A percentile compares a stretch with the other conserved stretches of the same genome.
Conservation (phyloP, 306 rosid genomes). For the Phaseolus lunatus region DNA sequence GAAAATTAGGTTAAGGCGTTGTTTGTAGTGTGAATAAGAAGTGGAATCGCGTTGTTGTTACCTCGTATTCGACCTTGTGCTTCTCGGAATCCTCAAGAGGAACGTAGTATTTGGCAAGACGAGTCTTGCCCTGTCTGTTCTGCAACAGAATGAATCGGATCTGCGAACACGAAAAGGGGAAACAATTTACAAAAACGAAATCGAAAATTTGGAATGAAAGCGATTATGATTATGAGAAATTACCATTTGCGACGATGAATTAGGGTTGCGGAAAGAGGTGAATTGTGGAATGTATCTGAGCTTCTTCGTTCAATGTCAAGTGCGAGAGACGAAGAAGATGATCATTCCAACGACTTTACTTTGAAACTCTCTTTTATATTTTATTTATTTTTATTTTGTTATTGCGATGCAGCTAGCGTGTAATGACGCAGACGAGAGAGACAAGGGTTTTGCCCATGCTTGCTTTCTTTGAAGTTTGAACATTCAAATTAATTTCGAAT, state of each 20-base stretch:
- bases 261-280: not conserved
- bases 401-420: constrained; percentile 17
- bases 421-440: constrained; percentile 15
- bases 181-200: not conserved
- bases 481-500: not conserved
- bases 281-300: not conserved
- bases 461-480: not conserved
- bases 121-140: constrained; percentile 94
- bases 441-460: not conserved
- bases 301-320: no score
- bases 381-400: not conserved
- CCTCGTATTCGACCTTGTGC: constrained; percentile 99
- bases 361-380: not conserved
- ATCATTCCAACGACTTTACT: not conserved
- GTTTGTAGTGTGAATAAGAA: not conserved
- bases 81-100: constrained; percentile 97
- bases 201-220: not conserved
- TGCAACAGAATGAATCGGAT: constrained; percentile 97
- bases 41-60: not conserved
- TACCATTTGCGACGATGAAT: constrained; percentile 45
- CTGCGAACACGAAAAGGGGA: constrained; percentile 51
- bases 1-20: constrained; percentile 28
- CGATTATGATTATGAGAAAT: not conserved
- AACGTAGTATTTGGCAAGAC: constrained; percentile 91
- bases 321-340: not conserved